Conservation (phyloP, 345 rosid genomes). For the Populus alba region DNA sequence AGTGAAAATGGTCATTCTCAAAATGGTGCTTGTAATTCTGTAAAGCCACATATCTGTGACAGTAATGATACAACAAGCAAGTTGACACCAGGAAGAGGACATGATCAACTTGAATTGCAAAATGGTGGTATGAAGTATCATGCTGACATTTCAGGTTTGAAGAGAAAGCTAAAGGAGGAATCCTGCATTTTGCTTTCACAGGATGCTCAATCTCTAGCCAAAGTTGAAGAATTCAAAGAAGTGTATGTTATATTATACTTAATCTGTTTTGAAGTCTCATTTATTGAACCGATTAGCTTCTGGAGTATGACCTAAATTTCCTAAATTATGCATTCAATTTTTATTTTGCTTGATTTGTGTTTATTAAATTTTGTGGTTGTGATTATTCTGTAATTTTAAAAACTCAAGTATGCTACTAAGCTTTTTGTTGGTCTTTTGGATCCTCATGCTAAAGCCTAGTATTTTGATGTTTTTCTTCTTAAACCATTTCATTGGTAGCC, state of each 20-base stretch:
- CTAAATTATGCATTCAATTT: constrained; percentile 3
- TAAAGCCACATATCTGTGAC: constrained; percentile 29
- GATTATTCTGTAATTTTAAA: not conserved
- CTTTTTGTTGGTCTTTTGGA: not conserved
- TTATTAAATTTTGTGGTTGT: not conserved
- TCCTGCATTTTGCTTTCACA: constrained; percentile 58
- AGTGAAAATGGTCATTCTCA: constrained; percentile 31
- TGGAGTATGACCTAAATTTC: not conserved
- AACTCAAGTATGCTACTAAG: not conserved
- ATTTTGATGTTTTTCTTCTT: not conserved
- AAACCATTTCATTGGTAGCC: not conserved
- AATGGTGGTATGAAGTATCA: constrained; percentile 31
- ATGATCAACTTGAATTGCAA: constrained; percentile 32
- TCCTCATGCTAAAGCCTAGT: not conserved
- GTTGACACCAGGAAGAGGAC: constrained; percentile 14
- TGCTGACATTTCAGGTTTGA: constrained; percentile 31
- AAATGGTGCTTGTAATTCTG: constrained; percentile 24
- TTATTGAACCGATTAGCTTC: not conserved
- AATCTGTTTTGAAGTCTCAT: not conserved
- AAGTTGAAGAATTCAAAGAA: constrained; percentile 67
- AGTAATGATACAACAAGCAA: constrained; percentile 33
- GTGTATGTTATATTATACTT: constrained; percentile 43
- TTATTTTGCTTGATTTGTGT: constrained; percentile 2
- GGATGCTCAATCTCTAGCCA: constrained; percentile 52
- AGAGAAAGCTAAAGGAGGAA: constrained; percentile 44